Evolutionary conservation across 2,329 filamentous ascomycete species (phyloP).

Genomic region (Penicillium hesseltinei): DNA sequence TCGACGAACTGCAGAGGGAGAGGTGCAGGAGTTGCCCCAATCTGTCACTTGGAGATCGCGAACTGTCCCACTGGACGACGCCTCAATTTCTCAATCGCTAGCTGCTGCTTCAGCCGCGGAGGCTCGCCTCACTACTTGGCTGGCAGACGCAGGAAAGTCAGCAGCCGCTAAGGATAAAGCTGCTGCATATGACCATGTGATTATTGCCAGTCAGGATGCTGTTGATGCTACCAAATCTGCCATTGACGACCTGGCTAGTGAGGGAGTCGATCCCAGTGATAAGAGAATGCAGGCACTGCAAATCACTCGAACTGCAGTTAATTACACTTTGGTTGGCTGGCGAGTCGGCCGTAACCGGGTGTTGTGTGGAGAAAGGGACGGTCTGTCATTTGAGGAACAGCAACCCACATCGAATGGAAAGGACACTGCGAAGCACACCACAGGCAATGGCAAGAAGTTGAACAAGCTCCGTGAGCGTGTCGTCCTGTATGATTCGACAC

Average conservation of each 20-base stretch:
- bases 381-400: constrained; percentile 56
- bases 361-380: constrained; percentile 78
- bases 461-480: constrained; percentile 80
- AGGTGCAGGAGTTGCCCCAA: constrained; percentile 58
- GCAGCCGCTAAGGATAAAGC: constrained; percentile 62
- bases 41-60: constrained; percentile 83
- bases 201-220: constrained; percentile 87
- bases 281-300: constrained; percentile 86
- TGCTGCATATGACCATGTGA: constrained; percentile 84
- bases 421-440: constrained; percentile 54
- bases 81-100: constrained; percentile 82
- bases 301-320: constrained; percentile 87
- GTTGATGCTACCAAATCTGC: constrained; percentile 90
- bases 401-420: constrained; percentile 53
- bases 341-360: constrained; percentile 89
- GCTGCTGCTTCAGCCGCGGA: constrained; percentile 63
- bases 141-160: constrained; percentile 43
- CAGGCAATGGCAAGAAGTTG: constrained; percentile 71
- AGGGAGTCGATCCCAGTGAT: constrained; percentile 81
- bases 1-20: constrained; percentile 46
- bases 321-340: constrained; percentile 93
- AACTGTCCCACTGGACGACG: constrained; percentile 86
- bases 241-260: constrained; percentile 82
- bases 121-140: constrained; percentile 48
- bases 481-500: constrained; percentile 84